Base-by-base conservation (phyloP, 1,284 basidiomycete genomes). In the Malassezia globosa region DNA sequence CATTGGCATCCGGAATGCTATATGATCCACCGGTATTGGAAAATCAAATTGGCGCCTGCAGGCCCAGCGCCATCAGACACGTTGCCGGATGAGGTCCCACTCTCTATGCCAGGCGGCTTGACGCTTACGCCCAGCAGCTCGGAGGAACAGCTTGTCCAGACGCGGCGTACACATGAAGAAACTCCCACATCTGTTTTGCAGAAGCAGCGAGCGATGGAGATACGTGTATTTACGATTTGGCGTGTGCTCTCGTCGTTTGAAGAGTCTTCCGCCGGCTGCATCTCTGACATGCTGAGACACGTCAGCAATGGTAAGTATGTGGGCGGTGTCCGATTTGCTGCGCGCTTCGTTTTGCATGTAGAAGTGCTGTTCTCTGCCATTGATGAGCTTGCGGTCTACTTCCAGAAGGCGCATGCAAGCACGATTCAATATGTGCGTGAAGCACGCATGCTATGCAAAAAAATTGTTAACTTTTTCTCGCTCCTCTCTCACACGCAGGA, bases 1-100 rank as follows among this genome's bases (percentile, higher is more conserved):
- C 96, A 94, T 71, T 99, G 94, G 92, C 92, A 99, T 78, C 92
- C 92, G 42, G 92, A 99, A 74, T 99, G 92, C 74, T 96, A 97
- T 74, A 96, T 97, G 90, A 96, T 97, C 64, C 92, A 96, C 75
- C 96, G 54, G 85, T 96, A 97, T 73, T 97, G 92, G 92, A 96
- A 96, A 72, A 90, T 96, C 73, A 94, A 95, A 73, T 83, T 97
- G 5, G 62, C 56, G 23, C 64, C 61, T 1, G 61, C 27, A 11
- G 19, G 33, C 11, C 39, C 25, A 16, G 7, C 26, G 26, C 35
- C 10, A 13, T 10, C 35, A 8, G 19, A 16, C 13, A 13, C 24
- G 38, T 24, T 21, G 1, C 21, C 18, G 6, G 36, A 45, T 14
- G 48, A 50, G 37, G 11, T 37, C 13, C 11, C 24, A 11, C 37